Evolutionary conservation across 1,284 basidiomycete genomes (phyloP).

Genomic region (Sphaerobolus stellatus): DNA sequence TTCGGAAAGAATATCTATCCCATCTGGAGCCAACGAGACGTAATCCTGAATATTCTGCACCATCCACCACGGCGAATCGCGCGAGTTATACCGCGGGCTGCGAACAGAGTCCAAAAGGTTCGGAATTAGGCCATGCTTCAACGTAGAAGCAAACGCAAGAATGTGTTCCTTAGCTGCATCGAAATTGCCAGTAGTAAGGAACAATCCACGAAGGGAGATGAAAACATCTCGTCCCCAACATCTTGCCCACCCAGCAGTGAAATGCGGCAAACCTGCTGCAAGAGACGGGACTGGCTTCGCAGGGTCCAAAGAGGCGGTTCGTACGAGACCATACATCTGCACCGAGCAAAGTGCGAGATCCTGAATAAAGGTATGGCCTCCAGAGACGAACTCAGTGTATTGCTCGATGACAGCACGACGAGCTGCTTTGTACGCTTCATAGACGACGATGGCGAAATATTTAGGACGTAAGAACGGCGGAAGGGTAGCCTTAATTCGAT

Average conservation of each 20-base stretch:
- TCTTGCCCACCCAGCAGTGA: conserved; percentile 86
- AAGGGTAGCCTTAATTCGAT: conserved; percentile 68
- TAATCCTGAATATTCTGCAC: conserved; percentile 98
- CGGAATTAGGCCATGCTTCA: conserved; percentile 89
- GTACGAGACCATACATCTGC: conserved; percentile 90
- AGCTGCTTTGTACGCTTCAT: conserved; percentile 87
- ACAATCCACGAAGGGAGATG: conserved; percentile 89
- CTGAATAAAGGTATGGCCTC: conserved; percentile 87
- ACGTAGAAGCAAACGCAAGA: conserved; percentile 81
- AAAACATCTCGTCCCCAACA: conserved; percentile 98
- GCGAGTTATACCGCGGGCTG: conserved; percentile 86
- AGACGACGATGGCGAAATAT: conserved; percentile 89
- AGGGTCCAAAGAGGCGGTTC: conserved; percentile 83
- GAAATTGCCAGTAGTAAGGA: conserved; percentile 90
- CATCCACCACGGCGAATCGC: conserved; percentile 98
- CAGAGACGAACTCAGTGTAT: conserved; percentile 79
- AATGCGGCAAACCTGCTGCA: conserved; percentile 94
- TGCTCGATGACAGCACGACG: conserved; percentile 80
- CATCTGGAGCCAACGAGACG: conserved; percentile 80
- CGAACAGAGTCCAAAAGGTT: conserved; percentile 88
- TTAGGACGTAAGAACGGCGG: conserved; percentile 90
- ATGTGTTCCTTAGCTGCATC: conserved; percentile 85
- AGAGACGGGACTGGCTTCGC: conserved; percentile 70
- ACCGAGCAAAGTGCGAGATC: conserved; percentile 83
- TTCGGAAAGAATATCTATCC: conserved; percentile 78